Conservation (phyloP, 352 stramenopile species). For the Pythium monospermum region DNA sequence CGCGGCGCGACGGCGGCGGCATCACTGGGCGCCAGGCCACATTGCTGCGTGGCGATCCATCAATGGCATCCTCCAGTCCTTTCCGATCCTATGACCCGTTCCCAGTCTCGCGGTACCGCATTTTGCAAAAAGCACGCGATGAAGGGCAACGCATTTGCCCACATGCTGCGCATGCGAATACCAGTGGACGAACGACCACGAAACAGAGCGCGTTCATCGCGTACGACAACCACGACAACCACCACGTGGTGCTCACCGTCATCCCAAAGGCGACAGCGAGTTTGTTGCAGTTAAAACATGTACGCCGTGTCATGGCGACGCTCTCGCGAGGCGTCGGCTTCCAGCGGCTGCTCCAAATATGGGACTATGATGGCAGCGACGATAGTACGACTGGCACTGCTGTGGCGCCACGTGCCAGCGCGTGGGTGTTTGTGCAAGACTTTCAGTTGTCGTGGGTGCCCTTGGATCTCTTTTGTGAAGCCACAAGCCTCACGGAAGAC, state of each 20-base stretch:
- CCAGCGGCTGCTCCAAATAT: slow-evolving; percentile 43
- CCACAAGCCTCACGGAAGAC: slow-evolving; percentile 33
- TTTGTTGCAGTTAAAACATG: slow-evolving; percentile 42
- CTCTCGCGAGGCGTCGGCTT: slow-evolving; percentile 31
- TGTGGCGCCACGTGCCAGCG: too few species aligned
- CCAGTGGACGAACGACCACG: not conserved
- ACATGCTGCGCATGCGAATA: not conserved
- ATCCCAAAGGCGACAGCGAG: slow-evolving; percentile 17
- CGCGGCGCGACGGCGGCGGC: too few species aligned
- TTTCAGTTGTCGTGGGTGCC: slow-evolving; percentile 28
- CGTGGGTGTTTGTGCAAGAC: slow-evolving; percentile 56
- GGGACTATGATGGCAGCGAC: slow-evolving; percentile 30
- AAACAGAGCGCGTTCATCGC: slow-evolving; percentile 2
- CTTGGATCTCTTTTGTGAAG: slow-evolving; percentile 25
- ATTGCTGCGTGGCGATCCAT: not conserved
- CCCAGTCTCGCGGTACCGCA: slow-evolving; percentile 5
- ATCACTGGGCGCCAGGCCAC: too few species aligned
- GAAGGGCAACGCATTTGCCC: not conserved
- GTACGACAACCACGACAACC: slow-evolving; percentile 7
- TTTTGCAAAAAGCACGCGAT: slow-evolving; percentile 8
- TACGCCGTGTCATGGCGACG: slow-evolving; percentile 28
- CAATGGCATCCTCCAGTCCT: not conserved
- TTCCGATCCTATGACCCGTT: slow-evolving; percentile 17
- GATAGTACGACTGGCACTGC: too few species aligned
- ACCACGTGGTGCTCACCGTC: slow-evolving; percentile 14